A percentile compares a stretch with the other conserved stretches of the same genome.
These are phyloP conservation scores for Salix viminalis DNA, from an alignment of 345 rosid species.

Conservation along the genomic window DNA sequence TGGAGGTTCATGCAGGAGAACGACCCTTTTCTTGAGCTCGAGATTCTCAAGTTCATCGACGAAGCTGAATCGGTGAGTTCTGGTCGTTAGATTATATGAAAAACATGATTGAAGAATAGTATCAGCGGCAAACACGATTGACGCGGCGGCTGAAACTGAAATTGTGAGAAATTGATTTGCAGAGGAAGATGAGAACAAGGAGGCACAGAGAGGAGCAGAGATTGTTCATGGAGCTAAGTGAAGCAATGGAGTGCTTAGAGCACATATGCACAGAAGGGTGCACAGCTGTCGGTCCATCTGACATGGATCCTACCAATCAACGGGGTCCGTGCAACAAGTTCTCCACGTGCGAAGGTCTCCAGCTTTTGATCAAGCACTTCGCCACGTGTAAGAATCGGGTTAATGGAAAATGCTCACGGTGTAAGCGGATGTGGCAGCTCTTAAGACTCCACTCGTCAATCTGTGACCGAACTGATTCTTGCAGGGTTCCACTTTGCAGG, in stretches of 20 bases:
- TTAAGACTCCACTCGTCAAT: slow-evolving; percentile 72
- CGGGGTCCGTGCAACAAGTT: slow-evolving; percentile 50
- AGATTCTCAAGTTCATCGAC: slow-evolving; percentile 74
- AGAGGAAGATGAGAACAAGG: slow-evolving; percentile 70
- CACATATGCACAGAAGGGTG: slow-evolving; percentile 92
- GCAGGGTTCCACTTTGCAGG: slow-evolving; percentile 94
- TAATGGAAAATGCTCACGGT: slow-evolving; percentile 60
- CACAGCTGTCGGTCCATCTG: slow-evolving; percentile 59
- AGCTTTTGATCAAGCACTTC: slow-evolving; percentile 65
- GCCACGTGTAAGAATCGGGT: slow-evolving; percentile 55
- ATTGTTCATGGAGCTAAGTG: slow-evolving; percentile 60
- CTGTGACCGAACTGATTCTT: slow-evolving; percentile 55
- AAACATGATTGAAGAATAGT: neutral
- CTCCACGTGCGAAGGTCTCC: slow-evolving; percentile 69
- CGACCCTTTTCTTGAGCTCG: slow-evolving; percentile 71
- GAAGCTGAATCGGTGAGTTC: slow-evolving; percentile 58
- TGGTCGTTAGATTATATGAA: neutral
- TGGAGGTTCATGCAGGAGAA: slow-evolving; percentile 74
- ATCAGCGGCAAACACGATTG: neutral
- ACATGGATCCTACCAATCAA: slow-evolving; percentile 22
- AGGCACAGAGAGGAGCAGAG: slow-evolving; percentile 47
- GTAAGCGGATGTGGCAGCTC: slow-evolving; percentile 88
- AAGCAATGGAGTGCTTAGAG: slow-evolving; percentile 81
- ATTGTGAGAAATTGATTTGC: slow-evolving; percentile 2
- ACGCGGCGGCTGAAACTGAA: neutral